phyloP scores from a whole-genome alignment of 148 eudicot genomes.

The Cornus kousa region DNA sequence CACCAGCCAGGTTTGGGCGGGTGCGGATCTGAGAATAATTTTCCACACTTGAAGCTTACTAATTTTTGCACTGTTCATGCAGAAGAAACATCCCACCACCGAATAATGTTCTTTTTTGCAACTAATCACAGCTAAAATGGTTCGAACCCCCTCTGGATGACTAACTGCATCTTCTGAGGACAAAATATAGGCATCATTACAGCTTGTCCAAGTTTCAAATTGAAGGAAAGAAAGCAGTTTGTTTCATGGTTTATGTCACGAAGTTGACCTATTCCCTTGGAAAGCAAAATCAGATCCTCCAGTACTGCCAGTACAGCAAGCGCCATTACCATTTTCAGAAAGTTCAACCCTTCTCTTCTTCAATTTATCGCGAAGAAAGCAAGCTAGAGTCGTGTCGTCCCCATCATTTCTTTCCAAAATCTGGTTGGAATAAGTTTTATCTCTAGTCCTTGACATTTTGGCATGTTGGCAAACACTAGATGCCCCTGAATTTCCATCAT shows the following conservation, averaged over 20 bases:
- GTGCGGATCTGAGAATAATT: background rate
- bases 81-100: background rate
- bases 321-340: slow-evolving; percentile 1
- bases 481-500: background rate
- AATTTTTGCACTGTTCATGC: background rate
- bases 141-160: background rate
- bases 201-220: background rate
- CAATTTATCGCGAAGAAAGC: slow-evolving; percentile 13
- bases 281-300: background rate
- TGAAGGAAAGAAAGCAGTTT: background rate
- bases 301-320: background rate
- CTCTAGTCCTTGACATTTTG: background rate
- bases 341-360: slow-evolving; percentile 14
- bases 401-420: background rate
- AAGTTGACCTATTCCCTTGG: background rate
- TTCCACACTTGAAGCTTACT: background rate
- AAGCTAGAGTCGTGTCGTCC: slow-evolving; percentile 26
- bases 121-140: background rate
- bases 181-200: background rate
- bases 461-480: background rate
- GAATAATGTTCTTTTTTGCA: background rate
- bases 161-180: background rate
- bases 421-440: background rate
- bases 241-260: background rate
- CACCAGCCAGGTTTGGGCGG: background rate